Evolutionary conservation across 2,329 filamentous ascomycete genomes (phyloP), one percentile per base, ranked within the genome.

Genomic region (Calonectria ilicicola): DNA sequence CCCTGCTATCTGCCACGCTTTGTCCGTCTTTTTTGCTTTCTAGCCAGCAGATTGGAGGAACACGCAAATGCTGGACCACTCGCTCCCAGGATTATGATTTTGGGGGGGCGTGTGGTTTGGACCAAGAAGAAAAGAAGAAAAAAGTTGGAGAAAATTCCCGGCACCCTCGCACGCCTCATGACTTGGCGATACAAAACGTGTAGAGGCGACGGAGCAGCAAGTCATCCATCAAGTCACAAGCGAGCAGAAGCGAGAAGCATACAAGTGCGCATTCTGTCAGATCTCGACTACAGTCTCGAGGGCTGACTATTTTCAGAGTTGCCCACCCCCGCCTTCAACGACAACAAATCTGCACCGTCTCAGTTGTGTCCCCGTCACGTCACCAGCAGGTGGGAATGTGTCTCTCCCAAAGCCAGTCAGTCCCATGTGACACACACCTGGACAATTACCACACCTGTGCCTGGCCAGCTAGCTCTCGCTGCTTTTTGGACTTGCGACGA

Each of bases 271-370:
- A 63, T 23, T 44, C 58, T 44, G 58, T 63, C 38, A 63, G 58
- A 46, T 63, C 58, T 63, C 58, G 38, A 26, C 58, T 46, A 26
- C 38, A 27, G 58, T 44, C 29, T 65, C 29, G 27, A 65, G 63
- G 29, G 27, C 38, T 47, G 65, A 47, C 65, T 63, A 77, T 72
- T 70, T 67, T 70, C 65, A 72, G 75, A 67, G 42, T 35, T 35
- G 65, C 9, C 29, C 32, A 10, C 26, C 53, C 58, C 49, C 56
- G 68, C 72, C 58, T 21, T 69, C 75, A 72, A 70, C 69, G 51
- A 76, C 68, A 64, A 76, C 68, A 64, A 76, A 71, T 67, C 27
- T 64, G 19, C 29, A 65, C 53, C 42, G 53, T 62, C 27, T 64
- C 58, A 69, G 49, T 32, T 67, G 26, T 46, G 38, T 63, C 26